phyloP scores from a whole-genome alignment of 164 flowering plant species.

The Kalanchoe fedtschenkoi region DNA sequence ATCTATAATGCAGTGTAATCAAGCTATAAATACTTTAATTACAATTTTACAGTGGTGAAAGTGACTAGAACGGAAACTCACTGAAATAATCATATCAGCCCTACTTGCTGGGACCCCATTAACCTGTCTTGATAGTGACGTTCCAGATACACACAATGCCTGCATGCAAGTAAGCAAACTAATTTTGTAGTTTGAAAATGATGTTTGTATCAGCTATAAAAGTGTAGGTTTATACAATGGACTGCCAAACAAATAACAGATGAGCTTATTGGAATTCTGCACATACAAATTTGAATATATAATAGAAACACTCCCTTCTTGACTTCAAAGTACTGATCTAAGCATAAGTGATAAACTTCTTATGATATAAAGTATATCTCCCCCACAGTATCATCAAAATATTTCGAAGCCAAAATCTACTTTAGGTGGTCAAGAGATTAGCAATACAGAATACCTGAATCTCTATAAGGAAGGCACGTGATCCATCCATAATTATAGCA shows the following conservation, averaged over 20 bases:
- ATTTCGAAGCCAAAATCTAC: background rate
- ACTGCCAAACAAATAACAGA: background rate
- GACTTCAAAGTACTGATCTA: background rate
- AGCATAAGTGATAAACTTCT: background rate
- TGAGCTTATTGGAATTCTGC: background rate
- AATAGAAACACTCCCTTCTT: background rate
- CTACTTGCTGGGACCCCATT: conserved; percentile 66
- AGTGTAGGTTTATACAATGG: background rate
- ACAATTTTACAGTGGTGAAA: background rate
- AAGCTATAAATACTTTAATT: no score
- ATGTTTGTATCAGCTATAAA: background rate
- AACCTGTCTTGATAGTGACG: conserved; percentile 35
- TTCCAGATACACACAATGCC: conserved; percentile 70
- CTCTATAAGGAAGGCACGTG: conserved; percentile 80
- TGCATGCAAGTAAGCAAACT: conserved; percentile 17
- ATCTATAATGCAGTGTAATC: background rate
- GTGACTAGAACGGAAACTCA: conserved; percentile 19
- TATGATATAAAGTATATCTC: background rate
- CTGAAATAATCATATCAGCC: conserved; percentile 85
- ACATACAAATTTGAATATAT: background rate
- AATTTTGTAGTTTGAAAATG: background rate
- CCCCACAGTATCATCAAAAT: background rate
- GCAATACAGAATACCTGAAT: conserved; percentile 52
- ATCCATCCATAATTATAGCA: conserved; percentile 83
- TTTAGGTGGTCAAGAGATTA: background rate